Evolutionary conservation across 106 monocot genomes (phyloP).

Genomic region (Iris macrosiphon): DNA sequence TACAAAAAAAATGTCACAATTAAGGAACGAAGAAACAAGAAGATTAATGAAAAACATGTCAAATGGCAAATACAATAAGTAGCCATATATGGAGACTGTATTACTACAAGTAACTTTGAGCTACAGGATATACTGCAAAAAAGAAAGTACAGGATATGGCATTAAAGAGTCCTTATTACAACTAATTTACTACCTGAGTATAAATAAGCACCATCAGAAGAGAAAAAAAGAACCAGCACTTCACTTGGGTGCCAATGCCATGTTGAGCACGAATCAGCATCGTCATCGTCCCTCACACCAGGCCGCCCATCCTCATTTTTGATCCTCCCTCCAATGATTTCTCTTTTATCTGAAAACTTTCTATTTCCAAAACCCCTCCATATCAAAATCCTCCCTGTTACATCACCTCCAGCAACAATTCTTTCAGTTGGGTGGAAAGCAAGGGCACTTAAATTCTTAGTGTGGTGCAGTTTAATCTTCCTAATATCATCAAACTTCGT

Average conservation of each 20-base stretch:
- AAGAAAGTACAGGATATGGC: no score
- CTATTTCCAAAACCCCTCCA: conserved; percentile 82
- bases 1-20: no score
- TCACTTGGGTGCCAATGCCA: conserved; percentile 94
- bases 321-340: conserved; percentile 4
- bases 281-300: conserved; percentile 69
- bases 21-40: not conserved
- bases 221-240: conserved; percentile 72
- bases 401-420: conserved; percentile 90
- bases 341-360: conserved; percentile 28
- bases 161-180: not conserved
- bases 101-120: no score
- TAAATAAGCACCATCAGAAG: conserved; percentile 85
- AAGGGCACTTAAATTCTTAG: conserved; percentile 57
- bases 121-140: no score
- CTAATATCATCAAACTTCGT: conserved; percentile 45
- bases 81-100: no score
- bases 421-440: conserved; percentile 91
- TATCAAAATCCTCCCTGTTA: conserved; percentile 83
- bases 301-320: conserved; percentile 42
- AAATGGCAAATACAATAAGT: no score
- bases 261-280: conserved; percentile 75
- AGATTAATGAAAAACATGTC: no score
- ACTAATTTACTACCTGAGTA: conserved; percentile 68
- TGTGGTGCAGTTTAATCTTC: conserved; percentile 87